Conservation (phyloP, 768 basidiomycete species). For the Imleria badia region DNA sequence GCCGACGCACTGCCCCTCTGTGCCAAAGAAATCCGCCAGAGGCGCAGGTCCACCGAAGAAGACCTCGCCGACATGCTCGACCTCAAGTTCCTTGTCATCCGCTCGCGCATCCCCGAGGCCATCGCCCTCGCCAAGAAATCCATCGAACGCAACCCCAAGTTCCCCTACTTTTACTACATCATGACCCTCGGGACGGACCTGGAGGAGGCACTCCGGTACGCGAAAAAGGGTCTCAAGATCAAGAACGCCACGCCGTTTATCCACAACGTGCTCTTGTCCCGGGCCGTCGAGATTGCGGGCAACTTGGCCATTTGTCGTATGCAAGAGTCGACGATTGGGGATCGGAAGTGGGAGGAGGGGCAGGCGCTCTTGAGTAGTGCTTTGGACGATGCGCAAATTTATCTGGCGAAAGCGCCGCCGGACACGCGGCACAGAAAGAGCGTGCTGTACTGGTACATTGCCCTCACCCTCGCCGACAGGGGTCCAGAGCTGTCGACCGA, state of each 20-base stretch:
- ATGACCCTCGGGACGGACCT: constrained; percentile 50
- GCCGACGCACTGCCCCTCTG: constrained; percentile 58
- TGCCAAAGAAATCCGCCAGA: constrained; percentile 52
- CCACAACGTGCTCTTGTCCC: constrained; percentile 54
- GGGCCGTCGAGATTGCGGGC: constrained; percentile 61
- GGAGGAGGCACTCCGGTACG: constrained; percentile 53
- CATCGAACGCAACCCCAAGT: constrained; percentile 53
- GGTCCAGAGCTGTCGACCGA: constrained; percentile 50
- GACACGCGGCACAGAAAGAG: constrained; percentile 61
- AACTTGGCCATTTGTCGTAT: constrained; percentile 52
- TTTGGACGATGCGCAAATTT: constrained; percentile 57
- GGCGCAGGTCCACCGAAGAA: constrained; percentile 39
- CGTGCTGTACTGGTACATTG: constrained; percentile 58
- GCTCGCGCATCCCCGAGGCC: constrained; percentile 48
- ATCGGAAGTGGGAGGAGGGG: constrained; percentile 55
- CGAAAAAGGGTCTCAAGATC: constrained; percentile 67
- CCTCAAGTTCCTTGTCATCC: constrained; percentile 57
- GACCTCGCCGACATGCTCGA: constrained; percentile 66
- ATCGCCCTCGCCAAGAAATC: constrained; percentile 45
- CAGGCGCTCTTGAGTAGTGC: constrained; percentile 61
- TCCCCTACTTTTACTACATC: constrained; percentile 66
- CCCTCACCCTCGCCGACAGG: constrained; percentile 50
- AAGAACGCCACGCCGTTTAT: constrained; percentile 54
- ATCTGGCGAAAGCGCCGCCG: constrained; percentile 55
- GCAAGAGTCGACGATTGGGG: constrained; percentile 42